Evolutionary conservation across 495 filamentous ascomycete genomes (phyloP).

Genomic region (Xylaria cubensis): DNA sequence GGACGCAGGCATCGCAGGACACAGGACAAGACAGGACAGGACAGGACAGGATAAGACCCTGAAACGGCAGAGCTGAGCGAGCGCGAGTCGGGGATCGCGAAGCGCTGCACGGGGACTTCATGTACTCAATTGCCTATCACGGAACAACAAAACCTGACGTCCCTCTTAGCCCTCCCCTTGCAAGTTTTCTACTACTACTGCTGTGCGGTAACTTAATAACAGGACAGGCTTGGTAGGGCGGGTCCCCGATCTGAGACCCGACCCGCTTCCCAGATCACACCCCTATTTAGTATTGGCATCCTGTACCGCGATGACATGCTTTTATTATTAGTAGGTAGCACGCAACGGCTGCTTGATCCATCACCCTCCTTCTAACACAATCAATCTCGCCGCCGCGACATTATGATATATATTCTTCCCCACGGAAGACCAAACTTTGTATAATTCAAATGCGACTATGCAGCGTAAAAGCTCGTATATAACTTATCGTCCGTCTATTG

Average conservation of each 20-base stretch:
- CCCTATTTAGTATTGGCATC: constrained; percentile 11
- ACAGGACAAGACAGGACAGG: background rate
- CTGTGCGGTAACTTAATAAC: constrained; percentile 5
- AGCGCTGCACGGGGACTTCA: constrained; percentile 18
- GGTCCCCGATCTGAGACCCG: constrained; percentile 30
- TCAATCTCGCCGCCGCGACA: constrained; percentile 13
- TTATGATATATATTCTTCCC: constrained; percentile 14
- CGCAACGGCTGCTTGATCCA: constrained; percentile 17
- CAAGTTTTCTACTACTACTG: background rate
- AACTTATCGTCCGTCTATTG: background rate
- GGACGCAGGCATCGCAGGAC: background rate
- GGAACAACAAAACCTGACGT: constrained; percentile 14
- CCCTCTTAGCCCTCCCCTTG: constrained; percentile 16
- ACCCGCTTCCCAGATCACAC: constrained; percentile 26
- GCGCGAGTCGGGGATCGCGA: constrained; percentile 17
- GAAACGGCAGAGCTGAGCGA: constrained; percentile 30
- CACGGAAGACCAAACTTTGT: constrained; percentile 14
- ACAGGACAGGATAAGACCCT: constrained; percentile 8
- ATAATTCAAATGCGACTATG: constrained; percentile 5
- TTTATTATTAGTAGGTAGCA: constrained; percentile 28
- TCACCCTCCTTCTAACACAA: background rate
- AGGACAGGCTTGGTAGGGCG: constrained; percentile 14
- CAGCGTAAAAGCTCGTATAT: background rate
- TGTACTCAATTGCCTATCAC: constrained; percentile 29
- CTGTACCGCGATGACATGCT: constrained; percentile 24